Base-by-base conservation (phyloP, 2,329 filamentous ascomycete genomes). In the Ophiostoma sp. region DNA sequence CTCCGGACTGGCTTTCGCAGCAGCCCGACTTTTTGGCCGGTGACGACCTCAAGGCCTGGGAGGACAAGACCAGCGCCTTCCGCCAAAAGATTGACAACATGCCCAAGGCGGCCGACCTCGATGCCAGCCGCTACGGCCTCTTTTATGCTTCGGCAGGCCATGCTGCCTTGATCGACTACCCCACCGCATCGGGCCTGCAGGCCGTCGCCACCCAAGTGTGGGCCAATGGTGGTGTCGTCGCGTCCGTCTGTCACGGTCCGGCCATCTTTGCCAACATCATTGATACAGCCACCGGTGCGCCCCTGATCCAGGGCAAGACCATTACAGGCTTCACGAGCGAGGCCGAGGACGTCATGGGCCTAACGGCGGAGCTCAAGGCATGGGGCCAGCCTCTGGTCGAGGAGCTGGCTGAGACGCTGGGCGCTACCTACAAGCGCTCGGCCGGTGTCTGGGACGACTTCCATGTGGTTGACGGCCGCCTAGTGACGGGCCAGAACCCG, bases 81-180 rank as follows among this genome's bases (percentile, higher is more conserved):
- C 79, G 83, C 71, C 78, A 80, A 69, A 85, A 85, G 77, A 78
- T 86, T 11, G 84, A 85, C 76, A 80, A 81, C 48, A 79, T 85
- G 76, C 75, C 79, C 69, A 83, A 81, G 73, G 80, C 84, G 1
- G 72, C 77, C 1, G 80, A 81, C 25, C 52, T 84, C 19, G 80
- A 83, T 55, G 76, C 61, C 8, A 36, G n/a, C n/a, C 22, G 25
- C 31, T 80, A 82, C 74, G 83, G 83, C 45, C 73, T 84, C n/a
- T 84, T 84, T 78, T 84, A 81, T 75, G 82, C 83, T 6, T 81
- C 80, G 3, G 83, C 83, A 0, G 83, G 83, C 19, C 84, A 86
- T 72, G 85, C 84, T 0, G 80, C 83, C 1, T 75, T 86, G 66
- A 82, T 85, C 70, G 84, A 86, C 76, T 86, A 85, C 75, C 84